Base-by-base conservation (phyloP, 495 filamentous ascomycete species). In the Bacidia rubella region DNA sequence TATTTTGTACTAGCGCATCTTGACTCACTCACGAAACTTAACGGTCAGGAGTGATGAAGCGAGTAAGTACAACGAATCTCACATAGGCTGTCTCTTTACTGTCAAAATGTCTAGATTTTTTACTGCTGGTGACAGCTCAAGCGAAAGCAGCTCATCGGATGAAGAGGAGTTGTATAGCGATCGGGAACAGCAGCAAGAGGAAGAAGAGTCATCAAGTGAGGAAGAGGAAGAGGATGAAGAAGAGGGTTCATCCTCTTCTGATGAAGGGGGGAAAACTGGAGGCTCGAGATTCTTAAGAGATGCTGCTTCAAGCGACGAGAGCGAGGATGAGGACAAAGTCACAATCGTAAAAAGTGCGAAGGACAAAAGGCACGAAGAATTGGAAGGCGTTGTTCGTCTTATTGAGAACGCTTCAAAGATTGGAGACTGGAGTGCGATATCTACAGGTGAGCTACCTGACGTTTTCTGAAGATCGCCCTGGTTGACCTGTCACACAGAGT, bases 361-460 rank as follows among this genome's bases (percentile, higher is more conserved):
- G 71, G 90, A 97, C 69, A 99, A 99, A 76, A 78, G 92, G 39
- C 70, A 88, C 53, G 93, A 95, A 63, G 93, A 95, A 63, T 75
- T 99, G 54, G 93, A 97, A 68, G 78, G 79, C 42, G 94, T 81
- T 41, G 83, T 96, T 52, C 81, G 82, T 63, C 69, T 82, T 54
- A 97, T 97, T 56, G 90, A 95, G 59, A 99, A 99, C 73, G 88
- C 86, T 12, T 74, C 90, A 66, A 96, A 93, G 77, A 99, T 97
- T 61, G 86, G 83, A 63, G 93, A 99, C 68, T 99, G 92, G 92
- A 82, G 82, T 57, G 80, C 87, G 42, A 92, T 99, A 60, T 85
- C 88, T 55, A 77, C 81, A 65, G 87, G 90, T 90, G 73, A 64
- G 79, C 74, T 43, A 21, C 32, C 35, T 23, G 32, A 38, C 10